Evolutionary conservation across 1,139 yeast genomes (phyloP).

Genomic region (Pichia sp.): DNA sequence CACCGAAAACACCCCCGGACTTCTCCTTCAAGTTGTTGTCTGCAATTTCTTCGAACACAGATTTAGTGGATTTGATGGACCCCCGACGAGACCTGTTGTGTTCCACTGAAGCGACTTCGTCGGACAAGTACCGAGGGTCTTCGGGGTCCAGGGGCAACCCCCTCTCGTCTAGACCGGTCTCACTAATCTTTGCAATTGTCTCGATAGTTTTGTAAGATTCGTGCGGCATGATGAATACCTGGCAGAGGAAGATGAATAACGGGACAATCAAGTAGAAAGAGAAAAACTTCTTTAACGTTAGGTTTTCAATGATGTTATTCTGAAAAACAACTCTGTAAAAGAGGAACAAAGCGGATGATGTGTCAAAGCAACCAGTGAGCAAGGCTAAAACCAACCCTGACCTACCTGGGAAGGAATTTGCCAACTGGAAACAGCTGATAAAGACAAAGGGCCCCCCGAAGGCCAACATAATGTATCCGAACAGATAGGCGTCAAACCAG

Average conservation of each 20-base stretch:
- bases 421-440: constrained; percentile 74
- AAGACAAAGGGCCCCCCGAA: constrained; percentile 81
- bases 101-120: constrained; percentile 23
- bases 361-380: constrained; percentile 74
- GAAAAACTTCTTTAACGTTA: constrained; percentile 55
- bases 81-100: constrained; percentile 22
- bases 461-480: constrained; percentile 66
- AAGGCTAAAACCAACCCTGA: constrained; percentile 71
- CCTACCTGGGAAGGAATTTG: constrained; percentile 65
- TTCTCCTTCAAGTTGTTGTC: constrained; percentile 52
- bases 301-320: constrained; percentile 32
- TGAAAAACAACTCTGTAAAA: constrained; percentile 63
- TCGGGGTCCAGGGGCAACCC: constrained; percentile 47
- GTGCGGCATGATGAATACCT: constrained; percentile 72
- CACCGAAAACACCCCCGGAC: constrained; percentile 81
- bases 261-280: constrained; percentile 67
- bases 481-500: constrained; percentile 53
- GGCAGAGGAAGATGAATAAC: constrained; percentile 66
- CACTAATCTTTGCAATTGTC: constrained; percentile 60
- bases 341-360: constrained; percentile 70
- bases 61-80: constrained; percentile 38
- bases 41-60: constrained; percentile 61
- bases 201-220: constrained; percentile 71
- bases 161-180: constrained; percentile 66
- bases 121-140: constrained; percentile 38